These are phyloP conservation scores for Pistacia integerrima DNA, from an alignment of 345 rosid genomes.

Conservation along the genomic window DNA sequence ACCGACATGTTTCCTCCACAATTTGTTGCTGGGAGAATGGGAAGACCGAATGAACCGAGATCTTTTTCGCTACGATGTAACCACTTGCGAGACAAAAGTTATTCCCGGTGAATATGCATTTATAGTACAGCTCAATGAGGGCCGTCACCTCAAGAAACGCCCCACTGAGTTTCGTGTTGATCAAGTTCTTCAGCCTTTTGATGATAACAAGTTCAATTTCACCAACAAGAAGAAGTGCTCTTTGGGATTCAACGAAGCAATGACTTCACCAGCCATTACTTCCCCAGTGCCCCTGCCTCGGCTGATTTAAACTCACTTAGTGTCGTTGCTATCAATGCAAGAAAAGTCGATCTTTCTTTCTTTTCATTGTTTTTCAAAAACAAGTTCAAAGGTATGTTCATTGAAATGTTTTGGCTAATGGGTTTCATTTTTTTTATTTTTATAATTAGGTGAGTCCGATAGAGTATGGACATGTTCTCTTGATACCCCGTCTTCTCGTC, in stretches of 20 bases:
- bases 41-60: conserved; percentile 48
- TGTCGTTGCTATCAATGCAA: conserved; percentile 54
- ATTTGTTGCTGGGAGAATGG: conserved; percentile 46
- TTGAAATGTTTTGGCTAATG: not conserved
- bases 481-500: conserved; percentile 48
- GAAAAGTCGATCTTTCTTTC: not conserved
- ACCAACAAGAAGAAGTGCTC: conserved; percentile 60
- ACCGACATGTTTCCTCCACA: not conserved
- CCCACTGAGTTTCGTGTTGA: conserved; percentile 60
- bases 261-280: conserved; percentile 35
- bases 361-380: not conserved
- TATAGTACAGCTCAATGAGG: conserved; percentile 56
- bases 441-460: conserved; percentile 55
- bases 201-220: conserved; percentile 55
- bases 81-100: conserved; percentile 49
- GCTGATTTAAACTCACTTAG: conserved; percentile 32
- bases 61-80: conserved; percentile 55
- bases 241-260: conserved; percentile 45
- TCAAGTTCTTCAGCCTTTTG: conserved; percentile 54
- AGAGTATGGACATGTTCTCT: conserved; percentile 58
- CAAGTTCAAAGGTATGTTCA: not conserved
- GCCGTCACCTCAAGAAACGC: conserved; percentile 59
- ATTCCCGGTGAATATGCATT: conserved; percentile 46
- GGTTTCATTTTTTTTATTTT: not conserved
- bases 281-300: conserved; percentile 7